phyloP scores from a whole-genome alignment of 208 protist species.

The Porcisia deanei region DNA sequence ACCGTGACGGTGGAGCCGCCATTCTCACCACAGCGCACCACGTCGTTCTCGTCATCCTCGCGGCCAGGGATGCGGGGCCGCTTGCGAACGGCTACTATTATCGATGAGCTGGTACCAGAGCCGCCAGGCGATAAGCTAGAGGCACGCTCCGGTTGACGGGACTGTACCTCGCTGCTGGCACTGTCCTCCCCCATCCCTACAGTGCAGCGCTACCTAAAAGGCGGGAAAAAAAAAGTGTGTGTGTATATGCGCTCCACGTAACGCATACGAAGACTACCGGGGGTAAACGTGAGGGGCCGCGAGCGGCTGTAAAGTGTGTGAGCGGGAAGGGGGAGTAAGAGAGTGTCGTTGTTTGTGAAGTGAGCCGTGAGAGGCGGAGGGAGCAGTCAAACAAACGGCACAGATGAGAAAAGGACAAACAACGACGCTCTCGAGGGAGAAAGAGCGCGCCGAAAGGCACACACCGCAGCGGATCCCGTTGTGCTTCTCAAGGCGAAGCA shows the following conservation, averaged over 20 bases:
- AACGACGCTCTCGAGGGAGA: neutral
- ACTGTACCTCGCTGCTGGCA: neutral
- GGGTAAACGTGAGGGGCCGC: neutral
- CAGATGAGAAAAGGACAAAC: too few relatives aligned
- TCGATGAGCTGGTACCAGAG: slow-evolving; percentile 32
- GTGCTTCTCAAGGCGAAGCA: neutral
- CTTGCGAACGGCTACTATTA: slow-evolving; percentile 85
- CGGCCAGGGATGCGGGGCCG: slow-evolving; percentile 53
- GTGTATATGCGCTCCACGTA: neutral
- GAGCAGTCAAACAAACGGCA: too few relatives aligned
- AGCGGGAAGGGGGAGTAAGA: too few relatives aligned
- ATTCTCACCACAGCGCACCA: slow-evolving; percentile 62
- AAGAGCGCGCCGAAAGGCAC: too few relatives aligned
- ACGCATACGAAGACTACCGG: neutral
- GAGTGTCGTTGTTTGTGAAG: too few relatives aligned
- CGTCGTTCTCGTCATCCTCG: slow-evolving; percentile 74
- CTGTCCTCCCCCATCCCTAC: slow-evolving; percentile 13
- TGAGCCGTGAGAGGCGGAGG: too few relatives aligned
- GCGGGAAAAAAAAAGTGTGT: too few relatives aligned
- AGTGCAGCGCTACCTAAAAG: neutral
- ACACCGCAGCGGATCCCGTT: neutral
- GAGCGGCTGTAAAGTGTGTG: too few relatives aligned
- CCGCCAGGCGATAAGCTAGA: slow-evolving; percentile 3
- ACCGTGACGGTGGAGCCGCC: slow-evolving; percentile 39
- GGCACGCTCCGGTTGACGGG: slow-evolving; percentile 20